Evolutionary conservation across 1,139 yeast genomes (phyloP).

Genomic region (Candida tropicalis): DNA sequence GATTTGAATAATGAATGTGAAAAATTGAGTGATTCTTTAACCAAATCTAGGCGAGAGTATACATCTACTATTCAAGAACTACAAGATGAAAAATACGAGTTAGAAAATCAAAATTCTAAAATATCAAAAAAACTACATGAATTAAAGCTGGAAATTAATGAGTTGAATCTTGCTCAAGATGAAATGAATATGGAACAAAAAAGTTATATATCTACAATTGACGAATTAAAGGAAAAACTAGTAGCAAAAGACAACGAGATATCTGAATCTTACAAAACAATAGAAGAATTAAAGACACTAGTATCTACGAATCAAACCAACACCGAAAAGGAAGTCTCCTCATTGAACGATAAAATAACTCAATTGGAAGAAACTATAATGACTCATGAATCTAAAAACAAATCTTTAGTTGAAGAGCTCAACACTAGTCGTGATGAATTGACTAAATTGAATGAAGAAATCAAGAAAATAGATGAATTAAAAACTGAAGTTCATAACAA

Average conservation of each 20-base stretch:
- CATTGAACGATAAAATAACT: slow-evolving; percentile 21
- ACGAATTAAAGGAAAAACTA: slow-evolving; percentile 47
- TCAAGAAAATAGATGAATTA: slow-evolving; percentile 22
- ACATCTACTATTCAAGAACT: slow-evolving; percentile 44
- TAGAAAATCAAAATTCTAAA: slow-evolving; percentile 41
- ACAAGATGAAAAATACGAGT: slow-evolving; percentile 49
- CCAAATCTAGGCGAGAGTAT: slow-evolving; percentile 46
- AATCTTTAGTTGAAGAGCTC: slow-evolving; percentile 14
- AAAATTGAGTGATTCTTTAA: slow-evolving; percentile 53
- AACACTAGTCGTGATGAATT: slow-evolving; percentile 7
- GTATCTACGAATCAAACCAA: slow-evolving; percentile 13
- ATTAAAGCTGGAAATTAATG: slow-evolving; percentile 44
- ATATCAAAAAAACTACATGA: slow-evolving; percentile 42
- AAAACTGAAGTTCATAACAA: slow-evolving; percentile 60
- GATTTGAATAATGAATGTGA: slow-evolving; percentile 71
- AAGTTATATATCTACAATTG: slow-evolving; percentile 42
- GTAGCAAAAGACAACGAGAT: slow-evolving; percentile 26
- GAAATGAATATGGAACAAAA: slow-evolving; percentile 51
- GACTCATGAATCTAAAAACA: slow-evolving; percentile 9
- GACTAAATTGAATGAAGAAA: slow-evolving; percentile 11
- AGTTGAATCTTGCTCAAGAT: slow-evolving; percentile 46
- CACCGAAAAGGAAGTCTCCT: slow-evolving; percentile 11
- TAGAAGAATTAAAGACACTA: slow-evolving; percentile 15
- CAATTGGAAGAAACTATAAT: slow-evolving; percentile 9
- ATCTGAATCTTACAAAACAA: slow-evolving; percentile 14